Evolutionary conservation across 805 yeast species (phyloP), one percentile per base, ranked within the genome.

Genomic region (Metschnikowia kofuensis): DNA sequence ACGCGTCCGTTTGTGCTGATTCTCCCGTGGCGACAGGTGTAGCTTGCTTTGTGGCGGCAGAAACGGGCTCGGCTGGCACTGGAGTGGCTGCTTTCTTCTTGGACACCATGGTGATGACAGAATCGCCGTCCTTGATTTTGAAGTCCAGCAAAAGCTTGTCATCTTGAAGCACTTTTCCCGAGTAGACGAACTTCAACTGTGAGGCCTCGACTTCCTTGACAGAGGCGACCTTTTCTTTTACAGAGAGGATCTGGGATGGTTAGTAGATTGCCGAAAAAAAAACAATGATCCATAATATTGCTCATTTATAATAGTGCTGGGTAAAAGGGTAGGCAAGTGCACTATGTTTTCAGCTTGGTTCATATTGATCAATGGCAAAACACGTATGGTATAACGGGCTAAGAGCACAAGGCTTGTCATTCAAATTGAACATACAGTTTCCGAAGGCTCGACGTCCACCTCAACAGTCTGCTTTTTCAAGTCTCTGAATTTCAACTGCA

Each of bases 31-130:
- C 37, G 15, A 35, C 36, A 9, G 40, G 31, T 9, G 39, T 38
- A 44, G 37, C 39, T 21, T 36, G 28, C n/a, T 36, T 36, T 14
- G 40, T 30, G 21, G 36, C 36, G n/a, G 36, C 12, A 16, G 58
- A 42, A 29, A 53, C 56, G 11, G 56, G 13, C 10, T 32, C 47
- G 3, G 42, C 40, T 36, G 68, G 57, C 6, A 38, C 45, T 10
- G 57, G 57, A 35, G 70, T 63, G 7, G 63, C 51, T 28, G 65
- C 50, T 59, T 72, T 65, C 44, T 68, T 59, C 56, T 66, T 69
- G 36, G 91, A 80, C 44, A 90, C 79, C 98, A 94, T 92, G 67
- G 90, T 92, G 48, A 94, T 91, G 46, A 94, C 83, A 59, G 90
- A 92, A 60, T 89, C 97, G 50, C 84, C 84, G 34, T 85, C 91